Evolutionary conservation across 106 monocot species (phyloP).

Genomic region (Dioscorea zingiberensis): DNA sequence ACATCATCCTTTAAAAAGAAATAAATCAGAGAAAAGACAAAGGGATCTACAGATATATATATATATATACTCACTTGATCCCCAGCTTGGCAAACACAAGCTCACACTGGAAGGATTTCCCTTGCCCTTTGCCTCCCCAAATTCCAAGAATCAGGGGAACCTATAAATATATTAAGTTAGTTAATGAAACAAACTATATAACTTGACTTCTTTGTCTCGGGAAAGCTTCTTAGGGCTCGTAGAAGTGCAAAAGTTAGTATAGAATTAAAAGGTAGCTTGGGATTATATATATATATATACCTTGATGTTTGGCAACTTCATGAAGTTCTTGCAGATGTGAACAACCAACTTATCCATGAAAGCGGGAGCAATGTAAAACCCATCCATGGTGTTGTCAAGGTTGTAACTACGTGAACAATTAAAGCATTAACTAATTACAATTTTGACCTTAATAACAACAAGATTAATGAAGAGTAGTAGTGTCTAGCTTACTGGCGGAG

Average conservation of each 20-base stretch:
- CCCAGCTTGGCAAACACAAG: constrained; percentile 96
- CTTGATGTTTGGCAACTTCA: constrained; percentile 94
- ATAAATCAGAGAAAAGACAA: neutral
- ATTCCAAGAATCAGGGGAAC: constrained; percentile 96
- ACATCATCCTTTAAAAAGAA: too few species aligned
- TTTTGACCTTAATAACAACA: neutral
- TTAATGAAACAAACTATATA: too few species aligned
- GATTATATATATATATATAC: constrained; percentile 13
- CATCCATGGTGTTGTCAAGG: constrained; percentile 79
- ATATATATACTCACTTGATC: constrained; percentile 63
- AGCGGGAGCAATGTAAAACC: constrained; percentile 83
- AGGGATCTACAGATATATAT: too few species aligned
- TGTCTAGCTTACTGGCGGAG: constrained; percentile 46
- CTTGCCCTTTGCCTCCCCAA: constrained; percentile 99
- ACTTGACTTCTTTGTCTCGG: too few species aligned
- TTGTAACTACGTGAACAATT: constrained; percentile 24
- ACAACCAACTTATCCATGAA: constrained; percentile 99
- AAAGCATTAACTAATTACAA: neutral
- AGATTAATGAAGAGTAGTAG: neutral
- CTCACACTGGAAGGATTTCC: constrained; percentile 98
- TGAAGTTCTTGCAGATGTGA: constrained; percentile 94
- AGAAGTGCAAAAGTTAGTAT: too few species aligned
- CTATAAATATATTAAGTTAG: constrained; percentile 14
- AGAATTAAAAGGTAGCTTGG: too few species aligned
- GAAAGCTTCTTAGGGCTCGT: too few species aligned